phyloP scores from a whole-genome alignment of 169 alveolate genomes.

The Plasmodium inui region DNA sequence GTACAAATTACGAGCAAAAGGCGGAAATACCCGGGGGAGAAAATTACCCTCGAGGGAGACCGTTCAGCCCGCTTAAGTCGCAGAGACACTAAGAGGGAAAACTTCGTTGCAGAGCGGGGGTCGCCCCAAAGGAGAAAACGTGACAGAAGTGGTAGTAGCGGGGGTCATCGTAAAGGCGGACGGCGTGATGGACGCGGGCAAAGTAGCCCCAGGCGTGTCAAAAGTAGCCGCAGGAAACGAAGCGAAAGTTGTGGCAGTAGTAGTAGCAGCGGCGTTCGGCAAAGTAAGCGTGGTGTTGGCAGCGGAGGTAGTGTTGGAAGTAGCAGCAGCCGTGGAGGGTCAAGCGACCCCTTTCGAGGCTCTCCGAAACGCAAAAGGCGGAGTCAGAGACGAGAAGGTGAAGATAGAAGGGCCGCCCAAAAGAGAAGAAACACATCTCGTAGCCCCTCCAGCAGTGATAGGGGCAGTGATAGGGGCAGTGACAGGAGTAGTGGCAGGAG shows the following conservation, averaged over 20 bases:
- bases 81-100: background rate
- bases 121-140: background rate
- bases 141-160: background rate
- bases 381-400: background rate
- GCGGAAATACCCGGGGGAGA: constrained; percentile 12
- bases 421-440: background rate
- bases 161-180: background rate
- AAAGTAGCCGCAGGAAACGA: background rate
- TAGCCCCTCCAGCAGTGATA: background rate
- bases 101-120: background rate
- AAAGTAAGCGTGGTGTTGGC: background rate
- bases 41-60: background rate
- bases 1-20: constrained; percentile 27
- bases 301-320: background rate
- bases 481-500: background rate
- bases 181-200: background rate
- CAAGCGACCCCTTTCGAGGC: background rate
- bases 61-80: background rate
- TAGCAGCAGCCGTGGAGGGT: background rate
- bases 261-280: background rate
- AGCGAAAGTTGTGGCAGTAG: background rate
- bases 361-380: background rate
- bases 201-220: background rate
- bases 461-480: background rate
- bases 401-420: constrained; percentile 1